Conservation (phyloP, 148 eudicot species). For the Amaranthus hypochondriacus region DNA sequence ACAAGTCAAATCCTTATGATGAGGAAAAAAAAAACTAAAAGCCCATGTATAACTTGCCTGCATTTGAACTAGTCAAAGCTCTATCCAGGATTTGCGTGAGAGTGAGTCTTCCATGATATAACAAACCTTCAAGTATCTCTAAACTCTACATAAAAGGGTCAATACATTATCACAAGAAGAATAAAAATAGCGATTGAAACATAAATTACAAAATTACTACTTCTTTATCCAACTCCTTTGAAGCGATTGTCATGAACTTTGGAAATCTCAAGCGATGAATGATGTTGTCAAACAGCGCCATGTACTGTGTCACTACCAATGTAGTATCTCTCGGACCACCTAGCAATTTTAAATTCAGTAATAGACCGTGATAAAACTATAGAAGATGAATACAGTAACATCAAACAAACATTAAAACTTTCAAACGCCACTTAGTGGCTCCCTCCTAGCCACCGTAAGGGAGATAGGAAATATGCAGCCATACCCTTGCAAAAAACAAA, state of each 20-base stretch:
- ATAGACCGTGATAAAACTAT: neutral
- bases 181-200: neutral
- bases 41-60: slow-evolving; percentile 30
- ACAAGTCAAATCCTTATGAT: neutral
- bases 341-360: slow-evolving; percentile 24
- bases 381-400: neutral
- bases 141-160: slow-evolving; percentile 40
- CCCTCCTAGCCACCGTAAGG: no score
- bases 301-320: slow-evolving; percentile 56
- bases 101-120: slow-evolving; percentile 91
- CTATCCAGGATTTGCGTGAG: slow-evolving; percentile 63
- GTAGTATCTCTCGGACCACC: slow-evolving; percentile 54
- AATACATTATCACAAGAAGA: neutral
- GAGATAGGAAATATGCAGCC: no score
- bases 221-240: slow-evolving; percentile 57
- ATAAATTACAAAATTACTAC: slow-evolving; percentile 34
- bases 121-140: slow-evolving; percentile 63
- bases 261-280: slow-evolving; percentile 82
- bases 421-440: no score
- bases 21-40: neutral
- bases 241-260: slow-evolving; percentile 55
- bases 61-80: slow-evolving; percentile 27
- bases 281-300: slow-evolving; percentile 69
- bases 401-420: neutral
- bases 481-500: no score